These are phyloP conservation scores for Mucor circinelloides DNA, from an alignment of 371 early-diverging fungal species.

Conservation along the genomic window DNA sequence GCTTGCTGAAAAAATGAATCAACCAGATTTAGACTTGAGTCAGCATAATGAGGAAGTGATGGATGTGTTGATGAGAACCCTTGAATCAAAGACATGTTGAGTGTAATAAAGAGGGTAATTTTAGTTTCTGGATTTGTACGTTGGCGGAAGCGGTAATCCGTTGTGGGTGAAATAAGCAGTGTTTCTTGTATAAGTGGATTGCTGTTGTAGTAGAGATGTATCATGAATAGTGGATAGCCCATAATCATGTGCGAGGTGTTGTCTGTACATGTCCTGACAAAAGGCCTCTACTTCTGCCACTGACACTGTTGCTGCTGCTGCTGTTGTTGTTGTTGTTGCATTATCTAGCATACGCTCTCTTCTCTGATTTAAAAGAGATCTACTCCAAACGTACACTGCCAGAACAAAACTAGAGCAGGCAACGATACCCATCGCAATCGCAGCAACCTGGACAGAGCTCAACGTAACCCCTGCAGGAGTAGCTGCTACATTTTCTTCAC, in stretches of 20 bases:
- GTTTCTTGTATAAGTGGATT: background rate
- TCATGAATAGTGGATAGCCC: background rate
- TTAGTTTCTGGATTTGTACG: background rate
- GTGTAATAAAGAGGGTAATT: background rate
- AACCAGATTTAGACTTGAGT: slow-evolving; percentile 38
- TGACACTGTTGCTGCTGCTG: background rate
- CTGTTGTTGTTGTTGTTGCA: background rate
- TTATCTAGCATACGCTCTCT: background rate
- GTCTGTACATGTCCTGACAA: background rate
- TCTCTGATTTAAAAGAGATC: background rate
- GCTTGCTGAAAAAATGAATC: slow-evolving; percentile 42
- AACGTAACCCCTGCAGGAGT: background rate
- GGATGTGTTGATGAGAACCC: slow-evolving; percentile 30
- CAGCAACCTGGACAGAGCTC: background rate
- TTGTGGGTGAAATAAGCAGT: background rate
- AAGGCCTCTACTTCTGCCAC: too few relatives aligned
- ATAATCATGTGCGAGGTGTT: background rate
- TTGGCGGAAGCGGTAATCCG: background rate
- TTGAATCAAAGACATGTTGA: slow-evolving; percentile 21
- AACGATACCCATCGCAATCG: background rate
- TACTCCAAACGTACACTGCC: background rate
- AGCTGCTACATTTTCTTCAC: background rate
- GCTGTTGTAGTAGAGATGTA: background rate
- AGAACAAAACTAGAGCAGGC: background rate
- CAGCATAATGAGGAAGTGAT: slow-evolving; percentile 30